Base-by-base conservation (phyloP, 257 asterid species). In the Ajuga chamaepitys region DNA sequence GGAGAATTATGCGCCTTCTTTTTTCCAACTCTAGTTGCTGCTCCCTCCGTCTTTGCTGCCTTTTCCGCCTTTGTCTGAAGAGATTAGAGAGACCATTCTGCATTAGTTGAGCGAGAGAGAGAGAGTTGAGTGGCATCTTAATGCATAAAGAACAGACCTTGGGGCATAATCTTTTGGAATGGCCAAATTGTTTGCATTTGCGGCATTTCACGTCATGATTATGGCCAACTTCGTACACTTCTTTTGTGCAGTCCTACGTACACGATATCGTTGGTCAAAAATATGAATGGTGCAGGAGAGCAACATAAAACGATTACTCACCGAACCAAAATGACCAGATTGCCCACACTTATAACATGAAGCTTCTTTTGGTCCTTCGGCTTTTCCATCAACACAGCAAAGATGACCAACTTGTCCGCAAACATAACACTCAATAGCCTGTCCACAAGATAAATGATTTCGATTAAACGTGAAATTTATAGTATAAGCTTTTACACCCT, bases 341-440 rank as follows among this genome's bases (percentile, higher is more conserved):
- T 57, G 44, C 77, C 89, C 89, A 61, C 87, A 84, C 7, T 16
- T 50, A 74, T 69, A 84, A 62, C 87, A 84, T 9, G 87, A 81
- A 51, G 72, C 74, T 51, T n/a, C 59, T 20, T 3, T 66, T 32
- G 70, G 54, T 66, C 70, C 72, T 56, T 76, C 71, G n/a, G 24
- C 32, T 67, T 16, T 75, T 53, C 54, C 47, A 6, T 69, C 74
- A 26, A 12, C 59, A 56, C 89, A 84, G 69, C 83, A 81, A 59
- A 78, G 81, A 62, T 83, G 85, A 42, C 87, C 89, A 59, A 68
- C 69, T 38, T 67, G 61, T 47, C 67, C 69, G 73, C 89, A 84
- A 25, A 72, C 35, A 35, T 68, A 78, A 58, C 89, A 83, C 74
- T 64, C 65, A 41, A 77, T 61, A 35, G 44, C 66, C 89, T 84